A percentile compares a stretch with the other conserved stretches of the same genome.
These are phyloP conservation scores for Debaryomycetaceae sp. DNA, from an alignment of 1,139 yeast genomes.

Conservation along the genomic window DNA sequence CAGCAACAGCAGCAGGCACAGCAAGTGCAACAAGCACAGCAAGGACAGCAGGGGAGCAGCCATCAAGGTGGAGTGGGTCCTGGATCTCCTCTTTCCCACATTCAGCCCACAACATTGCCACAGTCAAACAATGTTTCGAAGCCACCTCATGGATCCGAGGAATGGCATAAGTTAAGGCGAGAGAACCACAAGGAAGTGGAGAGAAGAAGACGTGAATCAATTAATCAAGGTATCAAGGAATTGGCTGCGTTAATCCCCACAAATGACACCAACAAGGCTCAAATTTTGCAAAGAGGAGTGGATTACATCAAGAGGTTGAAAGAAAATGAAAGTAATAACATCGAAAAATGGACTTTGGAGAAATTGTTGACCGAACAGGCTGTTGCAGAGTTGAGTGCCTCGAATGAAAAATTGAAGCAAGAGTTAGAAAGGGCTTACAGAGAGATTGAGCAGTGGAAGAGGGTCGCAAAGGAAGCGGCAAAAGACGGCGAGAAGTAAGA, in stretches of 20 bases:
- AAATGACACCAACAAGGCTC: slow-evolving; percentile 88
- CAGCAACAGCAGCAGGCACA: slow-evolving; percentile 16
- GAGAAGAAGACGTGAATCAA: slow-evolving; percentile 89
- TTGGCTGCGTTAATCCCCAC: slow-evolving; percentile 82
- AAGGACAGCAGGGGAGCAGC: slow-evolving; percentile 7
- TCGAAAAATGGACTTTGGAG: slow-evolving; percentile 93
- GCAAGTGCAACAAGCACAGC: slow-evolving; percentile 10
- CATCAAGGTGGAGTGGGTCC: slow-evolving; percentile 2
- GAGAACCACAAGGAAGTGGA: slow-evolving; percentile 97
- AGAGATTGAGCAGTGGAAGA: slow-evolving; percentile 83
- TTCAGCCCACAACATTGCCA: slow-evolving; percentile 35
- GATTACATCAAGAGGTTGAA: slow-evolving; percentile 86
- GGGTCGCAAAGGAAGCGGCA: slow-evolving; percentile 27
- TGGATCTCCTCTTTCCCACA: slow-evolving; percentile 7
- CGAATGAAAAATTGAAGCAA: slow-evolving; percentile 73
- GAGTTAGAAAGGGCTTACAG: slow-evolving; percentile 91
- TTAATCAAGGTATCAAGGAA: slow-evolving; percentile 84
- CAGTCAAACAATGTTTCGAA: slow-evolving; percentile 33
- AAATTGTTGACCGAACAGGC: slow-evolving; percentile 90
- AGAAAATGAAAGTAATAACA: slow-evolving; percentile 81
- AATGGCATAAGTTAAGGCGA: slow-evolving; percentile 82
- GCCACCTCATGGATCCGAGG: slow-evolving; percentile 69
- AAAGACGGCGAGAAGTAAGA: slow-evolving; percentile 1
- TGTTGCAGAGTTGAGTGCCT: slow-evolving; percentile 70
- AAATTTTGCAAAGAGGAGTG: slow-evolving; percentile 80